A percentile compares a stretch with the other conserved stretches of the same genome.
phyloP scores from a whole-genome alignment of 768 basidiomycete genomes.

The Chalciporus sphaerocephalus region DNA sequence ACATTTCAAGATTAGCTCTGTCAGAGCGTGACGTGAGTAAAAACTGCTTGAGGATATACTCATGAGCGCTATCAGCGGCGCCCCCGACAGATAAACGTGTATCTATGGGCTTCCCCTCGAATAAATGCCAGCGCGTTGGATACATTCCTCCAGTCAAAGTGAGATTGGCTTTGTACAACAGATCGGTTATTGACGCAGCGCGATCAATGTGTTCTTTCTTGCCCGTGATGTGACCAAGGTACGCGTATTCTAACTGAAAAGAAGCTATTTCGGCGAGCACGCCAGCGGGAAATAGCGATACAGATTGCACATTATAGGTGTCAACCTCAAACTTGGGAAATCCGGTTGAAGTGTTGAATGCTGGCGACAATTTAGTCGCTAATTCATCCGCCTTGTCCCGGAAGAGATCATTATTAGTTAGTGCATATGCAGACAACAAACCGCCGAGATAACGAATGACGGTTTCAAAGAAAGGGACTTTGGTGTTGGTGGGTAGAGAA shows the following conservation, averaged over 20 bases:
- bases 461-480: conserved; percentile 72
- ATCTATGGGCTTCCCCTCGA: conserved; percentile 40
- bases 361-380: conserved; percentile 63
- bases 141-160: conserved; percentile 56
- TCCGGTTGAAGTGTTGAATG: conserved; percentile 66
- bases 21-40: conserved; percentile 62
- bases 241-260: conserved; percentile 80
- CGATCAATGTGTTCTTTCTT: conserved; percentile 57
- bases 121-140: conserved; percentile 54
- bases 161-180: conserved; percentile 46
- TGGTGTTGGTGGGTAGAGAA: conserved; percentile 35
- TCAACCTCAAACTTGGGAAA: conserved; percentile 71
- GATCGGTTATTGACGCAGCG: conserved; percentile 44
- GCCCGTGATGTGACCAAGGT: conserved; percentile 74
- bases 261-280: conserved; percentile 78
- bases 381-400: conserved; percentile 75
- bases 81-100: conserved; percentile 58
- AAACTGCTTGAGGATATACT: conserved; percentile 74
- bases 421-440: conserved; percentile 75
- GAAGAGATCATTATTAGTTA: conserved; percentile 59
- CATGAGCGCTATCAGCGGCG: conserved; percentile 69
- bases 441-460: conserved; percentile 90
- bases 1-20: conserved; percentile 57
- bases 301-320: conserved; percentile 33
- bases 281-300: conserved; percentile 34